Base-by-base conservation (phyloP, 2,329 filamentous ascomycete species). In the Macrophomina phaseolina region DNA sequence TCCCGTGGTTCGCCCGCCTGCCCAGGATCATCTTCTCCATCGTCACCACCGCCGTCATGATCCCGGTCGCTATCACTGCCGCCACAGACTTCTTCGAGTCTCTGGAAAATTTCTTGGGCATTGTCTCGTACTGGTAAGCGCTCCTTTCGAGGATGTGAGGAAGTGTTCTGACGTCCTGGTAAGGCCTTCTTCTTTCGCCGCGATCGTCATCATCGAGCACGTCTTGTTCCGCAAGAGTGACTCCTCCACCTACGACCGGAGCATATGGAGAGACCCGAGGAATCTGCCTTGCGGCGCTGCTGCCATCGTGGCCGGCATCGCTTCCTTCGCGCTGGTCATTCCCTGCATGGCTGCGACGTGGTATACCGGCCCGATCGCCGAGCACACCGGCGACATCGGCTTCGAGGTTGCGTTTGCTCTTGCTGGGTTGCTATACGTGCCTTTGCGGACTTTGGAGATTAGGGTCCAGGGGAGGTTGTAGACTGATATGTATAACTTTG, bases 401-500 rank as follows among this genome's bases (percentile, higher is more conserved):
- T 89, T 90, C 67, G 88, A 90, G 78, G 77, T 88, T 74, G 87
- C 87, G 0, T 85, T 90, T 71, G 81, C 81, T 34, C 73, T 84
- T 11, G 80, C 79, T 8, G 76, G 76, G n/a, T 51, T 81, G 65
- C 69, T 83, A 30, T 84, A 84, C 68, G 66, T 82, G 6, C 81
- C 81, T 4, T 72, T 83, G 45, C 73, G 82, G 42, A 71, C 70
- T 60, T 28, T 81, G 48, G 82, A 84, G 74, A 77, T 65, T 18
- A 48, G 12, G 5, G 1, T 65, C 1, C 49, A 58, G 12, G 63
- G 63, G 4, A 16, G 40, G 3, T 36, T 65, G 51, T 65, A 49
- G 52, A 53, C 28, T 40, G 7, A 8, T 40, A 3, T 40, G 7
- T 9, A 14, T 40, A 40, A 9, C 1, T 3, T 9, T 1, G 14